A percentile compares a stretch with the other conserved stretches of the same genome.
Conservation (phyloP, 176 grass and related monocot species). For the Musa schizocarpa region DNA sequence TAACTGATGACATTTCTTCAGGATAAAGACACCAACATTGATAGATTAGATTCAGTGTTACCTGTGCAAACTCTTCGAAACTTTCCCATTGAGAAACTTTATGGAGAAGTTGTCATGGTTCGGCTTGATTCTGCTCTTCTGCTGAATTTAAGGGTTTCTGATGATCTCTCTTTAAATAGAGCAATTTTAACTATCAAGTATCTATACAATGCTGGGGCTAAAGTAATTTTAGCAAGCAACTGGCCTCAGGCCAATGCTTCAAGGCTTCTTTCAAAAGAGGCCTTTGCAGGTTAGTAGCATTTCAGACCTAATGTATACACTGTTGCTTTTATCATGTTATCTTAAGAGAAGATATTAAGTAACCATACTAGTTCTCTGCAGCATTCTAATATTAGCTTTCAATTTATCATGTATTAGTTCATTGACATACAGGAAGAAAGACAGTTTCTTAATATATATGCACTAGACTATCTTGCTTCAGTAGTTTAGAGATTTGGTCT, state of each 20-base stretch:
- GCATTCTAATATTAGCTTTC: neutral
- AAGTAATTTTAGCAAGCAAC: slow-evolving; percentile 55
- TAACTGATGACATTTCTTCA: neutral
- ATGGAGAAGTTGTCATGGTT: slow-evolving; percentile 58
- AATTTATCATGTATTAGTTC: neutral
- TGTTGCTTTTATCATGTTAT: neutral
- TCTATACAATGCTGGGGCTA: slow-evolving; percentile 64
- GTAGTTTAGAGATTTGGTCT: neutral
- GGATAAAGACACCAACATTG: neutral
- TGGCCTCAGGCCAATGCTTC: slow-evolving; percentile 50
- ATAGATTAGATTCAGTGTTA: slow-evolving; percentile 21
- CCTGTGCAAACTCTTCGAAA: slow-evolving; percentile 74
- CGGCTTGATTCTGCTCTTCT: slow-evolving; percentile 63
- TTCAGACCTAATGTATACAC: neutral
- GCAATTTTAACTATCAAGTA: slow-evolving; percentile 72
- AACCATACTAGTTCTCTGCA: neutral
- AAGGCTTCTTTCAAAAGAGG: slow-evolving; percentile 34
- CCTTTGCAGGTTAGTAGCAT: slow-evolving; percentile 60
- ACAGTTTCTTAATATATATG: neutral
- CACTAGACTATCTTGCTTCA: neutral
- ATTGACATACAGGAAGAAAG: neutral
- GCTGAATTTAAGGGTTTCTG: slow-evolving; percentile 24
- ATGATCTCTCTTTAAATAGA: slow-evolving; percentile 39
- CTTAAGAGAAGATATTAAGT: neutral
- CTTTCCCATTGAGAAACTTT: slow-evolving; percentile 63